These are phyloP conservation scores for Stylosanthes scabra DNA, from an alignment of 331 rosid genomes.

Conservation along the genomic window DNA sequence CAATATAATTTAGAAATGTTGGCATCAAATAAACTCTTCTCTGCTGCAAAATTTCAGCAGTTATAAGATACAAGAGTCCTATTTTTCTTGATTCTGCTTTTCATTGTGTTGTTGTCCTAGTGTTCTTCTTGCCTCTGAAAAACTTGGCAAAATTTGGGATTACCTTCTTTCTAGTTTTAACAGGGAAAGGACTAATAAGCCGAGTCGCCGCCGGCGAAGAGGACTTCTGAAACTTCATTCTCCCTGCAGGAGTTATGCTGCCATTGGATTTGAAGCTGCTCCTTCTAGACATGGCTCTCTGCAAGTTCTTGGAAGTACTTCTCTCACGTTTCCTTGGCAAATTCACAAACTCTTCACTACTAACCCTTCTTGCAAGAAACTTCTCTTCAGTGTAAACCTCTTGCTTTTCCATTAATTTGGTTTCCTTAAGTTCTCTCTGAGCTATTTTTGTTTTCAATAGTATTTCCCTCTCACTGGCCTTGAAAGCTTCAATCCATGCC, in stretches of 20 bases:
- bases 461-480: slow-evolving; percentile 89
- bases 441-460: slow-evolving; percentile 57
- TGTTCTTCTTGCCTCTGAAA: slow-evolving; percentile 54
- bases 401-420: slow-evolving; percentile 51
- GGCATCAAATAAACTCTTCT: slow-evolving; percentile 37
- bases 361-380: slow-evolving; percentile 49
- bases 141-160: slow-evolving; percentile 66
- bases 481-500: slow-evolving; percentile 91
- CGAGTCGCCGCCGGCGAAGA: slow-evolving; percentile 62
- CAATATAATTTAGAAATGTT: slow-evolving; percentile 14
- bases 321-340: slow-evolving; percentile 58
- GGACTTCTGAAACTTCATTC: slow-evolving; percentile 54
- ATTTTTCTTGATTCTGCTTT: neutral
- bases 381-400: slow-evolving; percentile 47
- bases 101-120: slow-evolving; percentile 1
- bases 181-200: slow-evolving; percentile 54
- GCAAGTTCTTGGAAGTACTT: slow-evolving; percentile 45
- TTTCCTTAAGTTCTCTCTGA: slow-evolving; percentile 64
- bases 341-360: slow-evolving; percentile 51
- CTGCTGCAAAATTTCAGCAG: slow-evolving; percentile 20
- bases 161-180: slow-evolving; percentile 66
- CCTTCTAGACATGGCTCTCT: slow-evolving; percentile 48
- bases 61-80: neutral
- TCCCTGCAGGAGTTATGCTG: slow-evolving; percentile 52
- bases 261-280: slow-evolving; percentile 54